phyloP scores from a whole-genome alignment of 495 filamentous ascomycete genomes.

The Talaromyces nanjingensis region DNA sequence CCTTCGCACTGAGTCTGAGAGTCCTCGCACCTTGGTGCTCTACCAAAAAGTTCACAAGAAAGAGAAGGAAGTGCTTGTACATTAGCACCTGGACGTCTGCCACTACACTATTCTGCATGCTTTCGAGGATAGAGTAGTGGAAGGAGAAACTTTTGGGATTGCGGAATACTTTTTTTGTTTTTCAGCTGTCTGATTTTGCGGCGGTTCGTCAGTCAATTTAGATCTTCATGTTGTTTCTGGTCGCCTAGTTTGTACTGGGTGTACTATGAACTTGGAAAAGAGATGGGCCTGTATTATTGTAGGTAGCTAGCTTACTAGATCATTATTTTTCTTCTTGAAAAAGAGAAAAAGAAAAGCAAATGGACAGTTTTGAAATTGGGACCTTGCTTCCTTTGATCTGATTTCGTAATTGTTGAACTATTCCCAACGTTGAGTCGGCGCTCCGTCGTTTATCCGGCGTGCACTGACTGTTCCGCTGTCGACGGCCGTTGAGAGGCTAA shows the following conservation, averaged over 20 bases:
- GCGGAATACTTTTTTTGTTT: constrained; percentile 3
- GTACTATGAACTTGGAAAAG: not conserved
- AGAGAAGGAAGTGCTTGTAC: constrained; percentile 7
- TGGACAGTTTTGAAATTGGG: constrained; percentile 4
- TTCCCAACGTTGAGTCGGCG: not conserved
- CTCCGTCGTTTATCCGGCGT: not conserved
- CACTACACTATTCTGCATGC: not conserved
- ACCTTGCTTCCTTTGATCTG: not conserved
- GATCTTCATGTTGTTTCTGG: constrained; percentile 6
- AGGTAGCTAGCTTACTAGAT: constrained; percentile 4
- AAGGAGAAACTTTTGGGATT: constrained; percentile 9
- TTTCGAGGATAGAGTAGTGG: constrained; percentile 3
- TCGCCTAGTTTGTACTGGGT: not conserved
- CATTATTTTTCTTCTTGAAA: not conserved
- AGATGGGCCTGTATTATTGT: constrained; percentile 6
- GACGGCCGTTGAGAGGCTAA: not conserved
- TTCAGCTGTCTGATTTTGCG: constrained; percentile 3
- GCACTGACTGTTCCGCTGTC: not conserved
- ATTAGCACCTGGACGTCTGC: constrained; percentile 9
- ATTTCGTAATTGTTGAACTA: not conserved
- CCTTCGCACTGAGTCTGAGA: not conserved
- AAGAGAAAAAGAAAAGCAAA: constrained; percentile 4
- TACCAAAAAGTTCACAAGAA: not conserved
- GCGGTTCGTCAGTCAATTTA: constrained; percentile 8
- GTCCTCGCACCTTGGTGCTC: constrained; percentile 6